Conservation (phyloP, 2,329 filamentous ascomycete species). For the Pseudocercospora cruenta region DNA sequence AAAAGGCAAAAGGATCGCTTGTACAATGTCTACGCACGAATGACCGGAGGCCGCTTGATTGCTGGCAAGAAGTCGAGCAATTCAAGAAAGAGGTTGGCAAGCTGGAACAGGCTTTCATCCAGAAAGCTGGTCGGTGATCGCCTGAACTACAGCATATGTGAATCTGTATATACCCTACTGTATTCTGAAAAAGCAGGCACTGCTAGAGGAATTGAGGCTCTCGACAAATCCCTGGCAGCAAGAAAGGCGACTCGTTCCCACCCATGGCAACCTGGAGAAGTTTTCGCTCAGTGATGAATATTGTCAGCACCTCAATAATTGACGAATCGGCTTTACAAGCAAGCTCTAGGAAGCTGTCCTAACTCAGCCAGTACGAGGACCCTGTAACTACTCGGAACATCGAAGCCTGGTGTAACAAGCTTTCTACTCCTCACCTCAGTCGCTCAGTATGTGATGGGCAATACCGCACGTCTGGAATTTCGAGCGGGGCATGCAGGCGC, state of each 20-base stretch:
- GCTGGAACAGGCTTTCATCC: conserved; percentile 85
- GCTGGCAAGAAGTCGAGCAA: conserved; percentile 87
- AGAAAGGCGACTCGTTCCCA: neutral
- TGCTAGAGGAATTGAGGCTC: neutral
- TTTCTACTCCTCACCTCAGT: neutral
- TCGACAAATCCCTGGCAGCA: neutral
- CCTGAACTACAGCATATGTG: neutral
- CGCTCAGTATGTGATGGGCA: neutral
- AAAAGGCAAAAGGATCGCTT: conserved; percentile 74
- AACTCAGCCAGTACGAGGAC: neutral
- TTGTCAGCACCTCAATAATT: neutral
- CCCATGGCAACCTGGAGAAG: neutral
- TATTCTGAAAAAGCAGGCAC: neutral
- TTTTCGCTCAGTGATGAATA: neutral
- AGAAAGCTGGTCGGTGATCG: conserved; percentile 65
- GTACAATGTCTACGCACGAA: conserved; percentile 80
- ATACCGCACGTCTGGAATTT: neutral
- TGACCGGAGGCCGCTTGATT: conserved; percentile 87
- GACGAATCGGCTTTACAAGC: neutral
- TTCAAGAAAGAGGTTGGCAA: conserved; percentile 89
- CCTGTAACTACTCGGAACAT: neutral
- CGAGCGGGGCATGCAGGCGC: neutral
- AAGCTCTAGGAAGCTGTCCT: neutral
- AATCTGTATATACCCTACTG: neutral
- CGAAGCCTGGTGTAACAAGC: conserved; percentile 1